Evolutionary conservation across 163 green algal species (phyloP).

Genomic region (Scenedesmus sp.): DNA sequence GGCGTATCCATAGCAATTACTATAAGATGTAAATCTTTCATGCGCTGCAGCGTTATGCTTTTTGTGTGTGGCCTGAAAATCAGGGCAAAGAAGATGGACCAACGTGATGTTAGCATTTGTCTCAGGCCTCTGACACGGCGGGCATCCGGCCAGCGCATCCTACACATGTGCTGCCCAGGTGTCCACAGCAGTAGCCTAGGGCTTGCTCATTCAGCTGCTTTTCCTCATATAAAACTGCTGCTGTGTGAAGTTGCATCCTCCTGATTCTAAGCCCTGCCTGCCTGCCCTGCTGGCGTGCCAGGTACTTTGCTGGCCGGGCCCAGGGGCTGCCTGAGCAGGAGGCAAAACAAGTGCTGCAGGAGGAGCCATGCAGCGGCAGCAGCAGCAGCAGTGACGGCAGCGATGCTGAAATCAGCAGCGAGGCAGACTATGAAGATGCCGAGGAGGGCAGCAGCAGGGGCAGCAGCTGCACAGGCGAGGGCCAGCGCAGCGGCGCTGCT

Average conservation of each 20-base stretch:
- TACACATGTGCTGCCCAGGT: not conserved
- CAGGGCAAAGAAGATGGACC: no score
- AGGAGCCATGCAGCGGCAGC: not conserved
- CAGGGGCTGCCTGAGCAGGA: constrained; percentile 10
- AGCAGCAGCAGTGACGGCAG: not conserved
- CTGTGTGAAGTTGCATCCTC: not conserved
- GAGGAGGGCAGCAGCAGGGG: not conserved
- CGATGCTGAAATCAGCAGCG: not conserved
- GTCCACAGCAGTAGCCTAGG: not conserved
- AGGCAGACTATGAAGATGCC: not conserved
- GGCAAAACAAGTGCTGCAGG: not conserved
- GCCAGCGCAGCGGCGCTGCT: not conserved
- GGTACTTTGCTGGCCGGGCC: not conserved
- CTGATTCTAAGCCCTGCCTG: not conserved
- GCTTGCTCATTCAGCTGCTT: no score
- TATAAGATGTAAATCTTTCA: not conserved
- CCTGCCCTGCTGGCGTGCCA: not conserved
- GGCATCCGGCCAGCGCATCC: not conserved
- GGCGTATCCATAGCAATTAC: no score
- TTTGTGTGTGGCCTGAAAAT: no score
- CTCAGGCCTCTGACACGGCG: no score
- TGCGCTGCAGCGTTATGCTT: not conserved
- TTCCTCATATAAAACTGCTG: not conserved
- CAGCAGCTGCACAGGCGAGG: not conserved
- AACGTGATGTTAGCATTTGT: no score